Conservation (phyloP, 441 rosid genomes). For the Rhodomyrtus psidioides region DNA sequence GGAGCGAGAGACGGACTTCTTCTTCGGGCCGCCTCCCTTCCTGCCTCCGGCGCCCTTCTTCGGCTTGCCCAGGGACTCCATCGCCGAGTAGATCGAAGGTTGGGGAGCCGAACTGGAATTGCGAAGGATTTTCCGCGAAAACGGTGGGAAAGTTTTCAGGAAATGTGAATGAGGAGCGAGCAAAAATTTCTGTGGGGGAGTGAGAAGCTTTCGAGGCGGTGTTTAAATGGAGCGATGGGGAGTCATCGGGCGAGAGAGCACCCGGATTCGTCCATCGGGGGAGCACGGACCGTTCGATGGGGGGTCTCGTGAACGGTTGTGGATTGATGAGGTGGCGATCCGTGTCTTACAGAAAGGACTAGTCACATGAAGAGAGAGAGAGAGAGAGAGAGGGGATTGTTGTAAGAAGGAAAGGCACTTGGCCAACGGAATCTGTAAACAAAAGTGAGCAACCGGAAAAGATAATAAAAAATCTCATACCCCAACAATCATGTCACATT, state of each 20-base stretch:
- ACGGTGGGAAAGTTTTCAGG: not conserved
- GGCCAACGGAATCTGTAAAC: not conserved
- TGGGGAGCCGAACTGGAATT: too few species aligned
- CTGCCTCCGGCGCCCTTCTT: constrained; percentile 62
- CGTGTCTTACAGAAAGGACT: not conserved
- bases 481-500: too few species aligned
- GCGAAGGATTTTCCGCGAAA: not conserved
- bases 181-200: not conserved
- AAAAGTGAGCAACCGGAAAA: not conserved
- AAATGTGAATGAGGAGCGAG: not conserved
- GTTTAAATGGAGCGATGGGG: constrained; percentile 16
- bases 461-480: too few species aligned
- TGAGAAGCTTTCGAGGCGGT: not conserved
- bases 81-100: not conserved
- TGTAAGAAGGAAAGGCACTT: not conserved
- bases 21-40: constrained; percentile 57
- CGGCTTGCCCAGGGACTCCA: constrained; percentile 35
- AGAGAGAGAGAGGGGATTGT: constrained; percentile 12
- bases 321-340: constrained; percentile 12
- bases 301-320: constrained; percentile 2
- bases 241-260: not conserved
- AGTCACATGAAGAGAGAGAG: constrained; percentile 7
- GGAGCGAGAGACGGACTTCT: constrained; percentile 49
- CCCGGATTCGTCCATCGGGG: not conserved
- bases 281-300: constrained; percentile 16